Evolutionary conservation across 2,329 filamentous ascomycete genomes (phyloP).

Genomic region (Penicillium sp.): DNA sequence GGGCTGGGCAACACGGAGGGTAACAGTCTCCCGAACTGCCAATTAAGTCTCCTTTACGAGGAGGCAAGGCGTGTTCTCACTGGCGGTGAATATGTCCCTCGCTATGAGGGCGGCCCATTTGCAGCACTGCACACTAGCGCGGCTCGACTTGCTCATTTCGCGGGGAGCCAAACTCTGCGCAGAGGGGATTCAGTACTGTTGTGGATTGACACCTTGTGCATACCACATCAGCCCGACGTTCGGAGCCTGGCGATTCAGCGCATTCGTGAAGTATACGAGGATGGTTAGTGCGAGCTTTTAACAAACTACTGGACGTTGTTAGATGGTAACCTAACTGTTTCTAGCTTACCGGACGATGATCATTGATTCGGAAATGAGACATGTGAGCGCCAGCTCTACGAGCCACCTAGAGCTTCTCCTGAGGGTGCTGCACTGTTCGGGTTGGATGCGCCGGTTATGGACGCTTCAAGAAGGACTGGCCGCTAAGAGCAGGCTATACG

Average conservation of each 20-base stretch:
- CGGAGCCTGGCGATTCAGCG: constrained; percentile 15
- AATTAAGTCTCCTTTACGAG: not conserved
- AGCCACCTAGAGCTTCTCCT: constrained; percentile 28
- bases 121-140: not conserved
- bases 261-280: constrained; percentile 13
- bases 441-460: constrained; percentile 45
- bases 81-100: not conserved
- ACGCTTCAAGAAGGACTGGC: constrained; percentile 42
- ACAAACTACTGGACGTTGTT: not conserved
- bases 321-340: not conserved
- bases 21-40: not conserved
- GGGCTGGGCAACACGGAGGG: not conserved
- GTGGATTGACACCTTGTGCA: constrained; percentile 18
- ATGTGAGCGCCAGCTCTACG: not conserved
- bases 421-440: constrained; percentile 33
- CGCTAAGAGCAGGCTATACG: constrained; percentile 28
- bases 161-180: not conserved
- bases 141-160: not conserved
- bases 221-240: constrained; percentile 14
- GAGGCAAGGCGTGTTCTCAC: not conserved
- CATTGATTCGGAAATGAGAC: not conserved
- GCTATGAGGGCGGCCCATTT: not conserved
- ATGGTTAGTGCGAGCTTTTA: constrained; percentile 6
- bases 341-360: not conserved
- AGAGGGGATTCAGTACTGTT: constrained; percentile 11